phyloP scores from a whole-genome alignment of 2,329 filamentous ascomycete genomes.

The Ceratocystis harringtonii region DNA sequence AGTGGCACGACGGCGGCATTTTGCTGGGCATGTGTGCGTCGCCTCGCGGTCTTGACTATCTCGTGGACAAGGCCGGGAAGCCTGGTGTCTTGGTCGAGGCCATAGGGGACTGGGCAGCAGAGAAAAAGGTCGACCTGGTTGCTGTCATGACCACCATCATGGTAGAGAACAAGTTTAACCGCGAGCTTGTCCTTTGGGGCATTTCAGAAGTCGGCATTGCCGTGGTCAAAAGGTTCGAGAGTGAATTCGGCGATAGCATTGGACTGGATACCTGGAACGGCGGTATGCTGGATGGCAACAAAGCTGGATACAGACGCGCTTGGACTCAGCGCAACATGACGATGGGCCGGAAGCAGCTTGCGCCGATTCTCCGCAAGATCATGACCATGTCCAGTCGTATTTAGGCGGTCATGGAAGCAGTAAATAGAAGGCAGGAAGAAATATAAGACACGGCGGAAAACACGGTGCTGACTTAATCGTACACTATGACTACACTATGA shows the following conservation, averaged over 20 bases:
- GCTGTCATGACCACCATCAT: slow-evolving; percentile 55
- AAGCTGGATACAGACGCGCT: slow-evolving; percentile 35
- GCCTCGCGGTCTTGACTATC: slow-evolving; percentile 47
- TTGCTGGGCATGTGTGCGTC: slow-evolving; percentile 49
- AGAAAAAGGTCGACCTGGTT: slow-evolving; percentile 32
- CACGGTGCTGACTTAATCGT: not conserved
- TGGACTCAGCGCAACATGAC: slow-evolving; percentile 53
- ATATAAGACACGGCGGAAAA: not conserved
- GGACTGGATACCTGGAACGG: slow-evolving; percentile 40
- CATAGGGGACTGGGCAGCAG: slow-evolving; percentile 8
- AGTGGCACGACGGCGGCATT: slow-evolving; percentile 46
- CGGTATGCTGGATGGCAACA: slow-evolving; percentile 31
- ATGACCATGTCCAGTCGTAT: not conserved
- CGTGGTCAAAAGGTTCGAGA: slow-evolving; percentile 41
- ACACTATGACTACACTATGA: slow-evolving; percentile 2
- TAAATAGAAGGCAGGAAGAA: not conserved
- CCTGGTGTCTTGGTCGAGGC: slow-evolving; percentile 17
- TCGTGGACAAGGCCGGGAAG: slow-evolving; percentile 39
- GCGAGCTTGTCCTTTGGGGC: slow-evolving; percentile 56
- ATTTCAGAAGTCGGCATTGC: slow-evolving; percentile 33
- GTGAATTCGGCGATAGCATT: slow-evolving; percentile 32
- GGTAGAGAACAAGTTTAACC: slow-evolving; percentile 38
- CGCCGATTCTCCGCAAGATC: slow-evolving; percentile 44
- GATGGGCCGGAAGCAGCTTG: slow-evolving; percentile 54
- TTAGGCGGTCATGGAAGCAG: not conserved